Conservation (phyloP, 2,329 filamentous ascomycete species). For the Fusarium austroafricanum region DNA sequence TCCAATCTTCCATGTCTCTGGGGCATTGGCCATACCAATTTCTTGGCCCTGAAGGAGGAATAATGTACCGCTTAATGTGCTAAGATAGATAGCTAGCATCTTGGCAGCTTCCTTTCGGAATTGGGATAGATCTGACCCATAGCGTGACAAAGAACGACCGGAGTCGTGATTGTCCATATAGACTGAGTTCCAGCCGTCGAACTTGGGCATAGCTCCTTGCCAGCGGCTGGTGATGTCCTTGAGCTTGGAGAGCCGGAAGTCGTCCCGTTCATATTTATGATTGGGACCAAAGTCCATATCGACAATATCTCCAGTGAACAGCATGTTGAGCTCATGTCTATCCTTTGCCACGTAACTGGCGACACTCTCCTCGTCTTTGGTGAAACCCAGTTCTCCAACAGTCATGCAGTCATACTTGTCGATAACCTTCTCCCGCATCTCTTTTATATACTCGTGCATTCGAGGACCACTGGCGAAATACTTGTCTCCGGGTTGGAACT, state of each 20-base stretch:
- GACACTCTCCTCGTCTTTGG: conserved; percentile 56
- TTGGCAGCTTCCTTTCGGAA: conserved; percentile 56
- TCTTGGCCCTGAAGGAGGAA: conserved; percentile 65
- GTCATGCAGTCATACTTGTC: conserved; percentile 66
- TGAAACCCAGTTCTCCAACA: conserved; percentile 50
- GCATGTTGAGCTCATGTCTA: conserved; percentile 50
- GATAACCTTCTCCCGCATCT: conserved; percentile 54
- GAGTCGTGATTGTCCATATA: conserved; percentile 69
- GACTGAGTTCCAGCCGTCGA: conserved; percentile 60
- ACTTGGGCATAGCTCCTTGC: conserved; percentile 52
- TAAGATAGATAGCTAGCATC: conserved; percentile 58
- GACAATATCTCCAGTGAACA: conserved; percentile 46
- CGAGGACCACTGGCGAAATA: conserved; percentile 66
- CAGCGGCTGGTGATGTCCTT: conserved; percentile 52
- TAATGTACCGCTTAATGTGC: conserved; percentile 57
- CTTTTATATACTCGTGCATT: conserved; percentile 57
- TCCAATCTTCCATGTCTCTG: conserved; percentile 55
- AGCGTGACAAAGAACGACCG: conserved; percentile 62
- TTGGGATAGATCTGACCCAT: conserved; percentile 54
- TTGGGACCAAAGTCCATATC: conserved; percentile 49
- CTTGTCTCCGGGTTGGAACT: conserved; percentile 52
- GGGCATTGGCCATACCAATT: conserved; percentile 62
- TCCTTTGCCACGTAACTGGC: conserved; percentile 60
- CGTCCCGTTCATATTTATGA: conserved; percentile 56
- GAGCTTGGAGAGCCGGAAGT: conserved; percentile 52